Evolutionary conservation across 75 land plant species (phyloP).

Genomic region (Pinus taeda): DNA sequence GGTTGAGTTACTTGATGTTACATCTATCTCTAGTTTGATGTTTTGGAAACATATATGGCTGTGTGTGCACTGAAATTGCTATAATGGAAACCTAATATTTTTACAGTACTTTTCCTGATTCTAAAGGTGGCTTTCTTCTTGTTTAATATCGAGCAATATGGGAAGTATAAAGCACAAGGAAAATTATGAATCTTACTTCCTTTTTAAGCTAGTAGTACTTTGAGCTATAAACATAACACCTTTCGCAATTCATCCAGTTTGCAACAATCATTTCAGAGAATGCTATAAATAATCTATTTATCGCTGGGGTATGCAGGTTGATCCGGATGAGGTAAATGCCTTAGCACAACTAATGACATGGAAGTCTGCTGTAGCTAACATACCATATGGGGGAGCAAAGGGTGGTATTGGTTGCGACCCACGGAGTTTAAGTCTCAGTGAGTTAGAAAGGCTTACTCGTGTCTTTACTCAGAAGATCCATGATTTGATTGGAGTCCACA

Average conservation of each 20-base stretch:
- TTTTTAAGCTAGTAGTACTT: background rate
- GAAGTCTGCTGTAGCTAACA: constrained; percentile 82
- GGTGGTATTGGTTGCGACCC: constrained; percentile 85
- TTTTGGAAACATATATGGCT: background rate
- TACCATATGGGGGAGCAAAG: constrained; percentile 90
- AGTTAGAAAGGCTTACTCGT: constrained; percentile 77
- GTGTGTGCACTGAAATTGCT: background rate
- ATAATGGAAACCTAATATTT: background rate
- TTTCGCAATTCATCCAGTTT: background rate
- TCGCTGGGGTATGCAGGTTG: constrained; percentile 41
- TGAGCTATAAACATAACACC: background rate
- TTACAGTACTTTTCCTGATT: background rate
- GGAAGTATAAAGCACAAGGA: too few species aligned
- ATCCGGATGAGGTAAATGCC: constrained; percentile 91
- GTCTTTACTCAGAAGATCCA: constrained; percentile 89
- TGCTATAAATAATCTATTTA: background rate
- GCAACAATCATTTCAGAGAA: background rate
- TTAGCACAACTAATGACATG: constrained; percentile 92
- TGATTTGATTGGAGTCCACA: constrained; percentile 71
- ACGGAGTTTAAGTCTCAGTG: constrained; percentile 50
- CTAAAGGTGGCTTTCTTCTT: background rate
- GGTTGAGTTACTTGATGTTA: background rate
- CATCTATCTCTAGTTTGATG: background rate
- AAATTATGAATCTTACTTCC: background rate
- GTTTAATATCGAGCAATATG: background rate